phyloP scores from a whole-genome alignment of 2,329 filamentous ascomycete genomes.

The Diaporthe sp. region DNA sequence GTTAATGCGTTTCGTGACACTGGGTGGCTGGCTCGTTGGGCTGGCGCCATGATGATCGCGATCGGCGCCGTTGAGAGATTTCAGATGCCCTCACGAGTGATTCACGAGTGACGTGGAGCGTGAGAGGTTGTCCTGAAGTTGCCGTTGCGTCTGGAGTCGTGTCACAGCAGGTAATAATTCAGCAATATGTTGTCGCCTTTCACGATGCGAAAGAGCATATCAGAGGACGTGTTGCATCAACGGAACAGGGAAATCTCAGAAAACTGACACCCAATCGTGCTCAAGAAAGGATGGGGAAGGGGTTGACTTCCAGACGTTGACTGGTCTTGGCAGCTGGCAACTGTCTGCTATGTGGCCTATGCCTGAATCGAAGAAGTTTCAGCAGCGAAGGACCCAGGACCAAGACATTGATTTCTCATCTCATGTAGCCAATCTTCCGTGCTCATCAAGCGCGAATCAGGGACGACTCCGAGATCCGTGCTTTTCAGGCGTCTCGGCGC shows the following conservation, averaged over 20 bases:
- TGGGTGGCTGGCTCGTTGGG: background rate
- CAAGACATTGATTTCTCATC: conserved; percentile 25
- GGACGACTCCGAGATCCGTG: conserved; percentile 11
- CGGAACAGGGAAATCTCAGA: background rate
- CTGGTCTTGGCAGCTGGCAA: conserved; percentile 29
- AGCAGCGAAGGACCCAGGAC: conserved; percentile 21
- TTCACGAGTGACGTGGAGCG: background rate
- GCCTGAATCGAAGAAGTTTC: conserved; percentile 29
- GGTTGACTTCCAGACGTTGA: conserved; percentile 26
- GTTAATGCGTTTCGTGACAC: conserved; percentile 10
- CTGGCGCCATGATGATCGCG: conserved; percentile 7
- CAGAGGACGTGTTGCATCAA: conserved; percentile 19
- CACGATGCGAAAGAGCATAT: conserved; percentile 3
- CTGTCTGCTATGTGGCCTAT: conserved; percentile 11
- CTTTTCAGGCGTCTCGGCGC: conserved; percentile 29
- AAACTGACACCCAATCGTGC: conserved; percentile 15
- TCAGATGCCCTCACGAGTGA: background rate
- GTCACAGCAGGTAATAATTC: conserved; percentile 13
- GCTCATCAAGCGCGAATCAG: conserved; percentile 34
- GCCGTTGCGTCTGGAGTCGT: background rate
- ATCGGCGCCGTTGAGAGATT: conserved; percentile 20
- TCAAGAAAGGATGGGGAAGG: conserved; percentile 21
- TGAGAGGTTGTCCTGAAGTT: background rate
- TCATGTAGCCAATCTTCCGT: conserved; percentile 29
- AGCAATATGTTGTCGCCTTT: background rate